Conservation (phyloP, 2,329 filamentous ascomycete species). For the Calonectria pseudoturangicola region DNA sequence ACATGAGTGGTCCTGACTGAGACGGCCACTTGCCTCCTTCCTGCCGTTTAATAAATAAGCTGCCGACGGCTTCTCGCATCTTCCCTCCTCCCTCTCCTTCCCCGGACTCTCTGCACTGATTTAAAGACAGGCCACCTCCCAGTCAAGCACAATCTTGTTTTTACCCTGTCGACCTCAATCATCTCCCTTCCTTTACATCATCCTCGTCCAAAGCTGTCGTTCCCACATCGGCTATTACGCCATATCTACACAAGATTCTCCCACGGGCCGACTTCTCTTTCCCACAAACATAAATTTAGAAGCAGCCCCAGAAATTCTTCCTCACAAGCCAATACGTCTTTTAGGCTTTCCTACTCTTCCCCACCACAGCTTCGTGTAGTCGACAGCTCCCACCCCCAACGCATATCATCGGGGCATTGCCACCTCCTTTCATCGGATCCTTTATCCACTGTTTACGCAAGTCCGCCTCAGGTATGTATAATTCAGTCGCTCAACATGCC, state of each 20-base stretch:
- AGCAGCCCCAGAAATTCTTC: slow-evolving; percentile 9
- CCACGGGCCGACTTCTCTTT: slow-evolving; percentile 12
- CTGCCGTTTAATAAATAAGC: slow-evolving; percentile 49
- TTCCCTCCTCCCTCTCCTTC: slow-evolving; percentile 41
- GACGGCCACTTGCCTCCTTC: slow-evolving; percentile 44
- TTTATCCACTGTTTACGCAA: slow-evolving; percentile 55
- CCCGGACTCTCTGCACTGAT: slow-evolving; percentile 39
- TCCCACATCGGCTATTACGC: slow-evolving; percentile 4
- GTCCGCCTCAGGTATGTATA: slow-evolving; percentile 50
- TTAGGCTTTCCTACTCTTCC: not conserved
- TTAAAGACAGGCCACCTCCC: slow-evolving; percentile 17
- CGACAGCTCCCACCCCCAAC: slow-evolving; percentile 36
- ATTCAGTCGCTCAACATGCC: slow-evolving; percentile 4
- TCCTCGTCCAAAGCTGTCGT: not conserved
- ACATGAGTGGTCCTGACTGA: slow-evolving; percentile 43
- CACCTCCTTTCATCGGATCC: slow-evolving; percentile 45
- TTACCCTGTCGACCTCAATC: not conserved
- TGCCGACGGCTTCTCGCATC: slow-evolving; percentile 40
- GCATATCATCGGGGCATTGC: slow-evolving; percentile 42
- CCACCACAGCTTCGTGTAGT: slow-evolving; percentile 24
- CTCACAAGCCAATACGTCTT: slow-evolving; percentile 2
- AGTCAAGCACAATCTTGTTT: not conserved
- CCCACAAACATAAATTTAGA: slow-evolving; percentile 15
- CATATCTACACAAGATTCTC: slow-evolving; percentile 17
- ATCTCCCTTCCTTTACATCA: slow-evolving; percentile 21